Base-by-base conservation (phyloP, 1,139 yeast genomes). In the Hemisphaericaspora xylofermentans region DNA sequence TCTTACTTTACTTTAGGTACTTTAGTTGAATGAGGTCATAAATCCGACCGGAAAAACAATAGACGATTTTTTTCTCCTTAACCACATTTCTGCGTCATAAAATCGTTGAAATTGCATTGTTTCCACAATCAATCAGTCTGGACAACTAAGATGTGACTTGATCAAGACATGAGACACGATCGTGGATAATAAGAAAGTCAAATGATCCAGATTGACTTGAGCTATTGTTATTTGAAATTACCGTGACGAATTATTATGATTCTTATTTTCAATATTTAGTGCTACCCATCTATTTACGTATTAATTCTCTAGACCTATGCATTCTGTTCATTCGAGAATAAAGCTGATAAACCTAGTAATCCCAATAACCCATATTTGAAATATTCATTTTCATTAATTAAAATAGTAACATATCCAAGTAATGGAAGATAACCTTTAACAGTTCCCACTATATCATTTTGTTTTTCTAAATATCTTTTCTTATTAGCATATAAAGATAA, bases 381-480 rank as follows among this genome's bases (percentile, higher is more conserved):
- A 57, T 85, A 86, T 40, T 76, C 76, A 56, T 88, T 88, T 58
- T 94, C 98, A n/a, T 96, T 87, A 52, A 93, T 78, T 56, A 91
- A 75, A 45, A 93, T 91, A 2, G 98, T 94, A 9, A 91, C 77
- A 56, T 93, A 93, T 0, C 99, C 99, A 16, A 91, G 72, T 52
- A 77, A 79, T n/a, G 99, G 99, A 44, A 93, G 67, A 58, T 89
- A 93, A 1, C 85, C 98, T 63, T 84, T 84, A 22, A 93, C 98
- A 4, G 91, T 82, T 2, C 98, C 98, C 12, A 88, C 80, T 43
- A 93, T 76, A 58, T 94, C 98, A 16, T 68, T 71, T 37, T 80
- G 76, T 50, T 89, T 82, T 53, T 88, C 82, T 53, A 93, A 71
- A 52, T 93, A 93, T 42, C 71, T 71, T 58, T 88, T 94, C 44